Evolutionary conservation across 495 filamentous ascomycete genomes (phyloP).

Genomic region (Paragyromitra xinjiangensis): DNA sequence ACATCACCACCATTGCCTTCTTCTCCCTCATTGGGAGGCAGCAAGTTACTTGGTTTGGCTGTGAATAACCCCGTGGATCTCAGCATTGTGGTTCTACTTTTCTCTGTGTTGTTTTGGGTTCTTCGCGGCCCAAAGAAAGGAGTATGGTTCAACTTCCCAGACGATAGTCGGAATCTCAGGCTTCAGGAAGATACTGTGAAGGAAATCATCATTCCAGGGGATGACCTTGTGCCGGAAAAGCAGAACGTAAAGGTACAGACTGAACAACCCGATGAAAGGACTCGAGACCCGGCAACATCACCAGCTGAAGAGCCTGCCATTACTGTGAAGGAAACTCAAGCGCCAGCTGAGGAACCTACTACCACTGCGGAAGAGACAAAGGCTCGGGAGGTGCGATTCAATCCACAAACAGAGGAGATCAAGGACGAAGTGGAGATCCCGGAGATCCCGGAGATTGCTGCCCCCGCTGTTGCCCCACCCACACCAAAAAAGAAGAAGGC

Average conservation of each 20-base stretch:
- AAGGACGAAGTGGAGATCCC: conserved; percentile 32
- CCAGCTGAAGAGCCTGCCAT: conserved; percentile 5
- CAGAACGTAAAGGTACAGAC: conserved; percentile 5
- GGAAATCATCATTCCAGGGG: conserved; percentile 45
- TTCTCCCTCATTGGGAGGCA: conserved; percentile 48
- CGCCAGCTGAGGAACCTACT: conserved; percentile 9
- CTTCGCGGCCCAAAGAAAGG: conserved; percentile 43
- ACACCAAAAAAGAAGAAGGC: conserved; percentile 79
- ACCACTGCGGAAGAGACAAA: conserved; percentile 22
- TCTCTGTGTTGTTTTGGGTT: conserved; percentile 40
- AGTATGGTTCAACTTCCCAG: conserved; percentile 26
- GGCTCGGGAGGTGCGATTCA: conserved; percentile 46
- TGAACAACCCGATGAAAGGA: conserved; percentile 4
- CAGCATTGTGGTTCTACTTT: conserved; percentile 49
- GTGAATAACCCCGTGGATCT: conserved; percentile 51
- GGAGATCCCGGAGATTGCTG: conserved; percentile 4
- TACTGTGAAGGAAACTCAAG: conserved; percentile 15
- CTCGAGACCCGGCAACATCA: neutral
- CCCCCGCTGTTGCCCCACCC: conserved; percentile 16
- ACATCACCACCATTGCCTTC: conserved; percentile 47
- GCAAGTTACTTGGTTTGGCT: conserved; percentile 47
- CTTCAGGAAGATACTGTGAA: conserved; percentile 36
- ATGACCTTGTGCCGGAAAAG: conserved; percentile 29
- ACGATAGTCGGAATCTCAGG: neutral
- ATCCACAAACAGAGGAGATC: conserved; percentile 40